phyloP scores from a whole-genome alignment of 257 asterid species.

The Datura wrightii region DNA sequence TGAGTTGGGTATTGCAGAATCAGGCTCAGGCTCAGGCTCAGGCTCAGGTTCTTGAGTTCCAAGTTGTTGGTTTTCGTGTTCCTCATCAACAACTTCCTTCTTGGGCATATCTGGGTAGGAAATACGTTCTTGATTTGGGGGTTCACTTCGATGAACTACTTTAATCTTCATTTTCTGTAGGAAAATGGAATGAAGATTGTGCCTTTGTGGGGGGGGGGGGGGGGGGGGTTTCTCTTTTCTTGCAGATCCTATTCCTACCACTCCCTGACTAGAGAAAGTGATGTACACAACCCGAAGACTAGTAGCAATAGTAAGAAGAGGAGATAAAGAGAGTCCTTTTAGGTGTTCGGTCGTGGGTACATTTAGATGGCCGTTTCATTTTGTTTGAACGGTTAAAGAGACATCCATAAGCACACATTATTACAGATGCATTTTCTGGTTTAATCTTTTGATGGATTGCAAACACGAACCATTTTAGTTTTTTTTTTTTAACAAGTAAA shows the following conservation, averaged over 20 bases:
- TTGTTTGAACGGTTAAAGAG: not conserved
- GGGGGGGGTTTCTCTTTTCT: not conserved
- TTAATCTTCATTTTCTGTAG: slow-evolving; percentile 59
- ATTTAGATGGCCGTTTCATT: not conserved
- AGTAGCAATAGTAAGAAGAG: not conserved
- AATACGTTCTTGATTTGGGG: slow-evolving; percentile 60
- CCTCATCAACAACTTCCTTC: slow-evolving; percentile 41
- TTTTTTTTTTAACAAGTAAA: not conserved
- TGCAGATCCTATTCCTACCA: slow-evolving; percentile 22
- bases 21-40: slow-evolving; percentile 39
- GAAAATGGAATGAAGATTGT: slow-evolving; percentile 23
- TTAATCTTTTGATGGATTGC: slow-evolving; percentile 2
- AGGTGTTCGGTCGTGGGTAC: not conserved
- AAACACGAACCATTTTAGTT: not conserved
- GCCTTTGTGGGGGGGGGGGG: slow-evolving; percentile 10
- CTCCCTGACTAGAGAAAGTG: not conserved
- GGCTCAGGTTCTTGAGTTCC: slow-evolving; percentile 37
- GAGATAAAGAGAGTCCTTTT: not conserved
- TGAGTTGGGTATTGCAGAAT: slow-evolving; percentile 14
- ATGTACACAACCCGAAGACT: not conserved
- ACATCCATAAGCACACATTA: not conserved
- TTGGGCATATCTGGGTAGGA: slow-evolving; percentile 41
- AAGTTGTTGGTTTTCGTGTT: slow-evolving; percentile 21
- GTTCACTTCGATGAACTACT: slow-evolving; percentile 55
- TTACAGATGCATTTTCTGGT: slow-evolving; percentile 28